Conservation (phyloP, 176 grass and related monocot genomes). For the Raddia guianensis region DNA sequence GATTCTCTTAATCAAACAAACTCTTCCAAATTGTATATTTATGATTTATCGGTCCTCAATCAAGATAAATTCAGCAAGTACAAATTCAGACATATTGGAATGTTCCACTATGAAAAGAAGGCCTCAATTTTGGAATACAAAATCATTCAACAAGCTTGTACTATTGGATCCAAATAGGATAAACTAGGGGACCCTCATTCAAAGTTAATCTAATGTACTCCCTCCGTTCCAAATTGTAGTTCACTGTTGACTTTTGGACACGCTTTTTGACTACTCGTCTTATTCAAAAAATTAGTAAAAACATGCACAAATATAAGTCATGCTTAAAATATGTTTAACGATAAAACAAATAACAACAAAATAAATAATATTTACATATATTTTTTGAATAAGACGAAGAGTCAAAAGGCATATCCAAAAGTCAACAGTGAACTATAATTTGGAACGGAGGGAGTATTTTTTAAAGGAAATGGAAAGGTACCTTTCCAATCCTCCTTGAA, state of each 20-base stretch:
- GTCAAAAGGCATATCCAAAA: too few species aligned
- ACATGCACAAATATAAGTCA: too few species aligned
- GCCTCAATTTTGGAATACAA: background rate
- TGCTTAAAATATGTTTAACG: too few species aligned
- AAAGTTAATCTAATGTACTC: background rate
- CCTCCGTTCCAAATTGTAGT: too few species aligned
- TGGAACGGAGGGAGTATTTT: background rate
- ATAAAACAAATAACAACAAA: too few species aligned
- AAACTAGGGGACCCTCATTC: background rate
- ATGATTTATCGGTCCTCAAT: background rate
- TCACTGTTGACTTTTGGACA: too few species aligned
- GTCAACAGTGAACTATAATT: too few species aligned
- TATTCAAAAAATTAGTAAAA: too few species aligned
- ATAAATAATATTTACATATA: too few species aligned
- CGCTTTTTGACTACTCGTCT: too few species aligned
- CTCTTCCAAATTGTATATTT: constrained; percentile 8
- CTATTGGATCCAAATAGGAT: background rate
- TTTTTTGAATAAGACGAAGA: too few species aligned
- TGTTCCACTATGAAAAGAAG: background rate
- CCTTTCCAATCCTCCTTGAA: background rate
- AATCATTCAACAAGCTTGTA: background rate
- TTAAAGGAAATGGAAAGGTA: background rate
- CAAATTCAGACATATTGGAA: background rate
- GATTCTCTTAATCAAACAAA: constrained; percentile 2
- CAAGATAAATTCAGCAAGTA: background rate